Conservation (phyloP, 2,329 filamentous ascomycete genomes). For the Arthrocladium fulminans region DNA sequence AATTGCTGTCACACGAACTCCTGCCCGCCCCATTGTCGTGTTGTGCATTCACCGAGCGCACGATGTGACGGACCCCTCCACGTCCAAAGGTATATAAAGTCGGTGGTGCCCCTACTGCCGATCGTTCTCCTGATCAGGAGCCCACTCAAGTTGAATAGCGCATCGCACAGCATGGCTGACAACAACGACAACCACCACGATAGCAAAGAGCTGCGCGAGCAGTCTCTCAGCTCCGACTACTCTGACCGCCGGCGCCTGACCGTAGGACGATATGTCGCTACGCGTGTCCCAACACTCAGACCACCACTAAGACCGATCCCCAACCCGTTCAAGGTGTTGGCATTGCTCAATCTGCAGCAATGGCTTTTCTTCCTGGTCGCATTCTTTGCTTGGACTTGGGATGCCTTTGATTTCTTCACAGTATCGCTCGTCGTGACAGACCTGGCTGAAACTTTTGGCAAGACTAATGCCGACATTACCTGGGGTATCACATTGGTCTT, state of each 20-base stretch:
- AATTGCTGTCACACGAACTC: background rate
- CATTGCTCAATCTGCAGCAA: constrained; percentile 22
- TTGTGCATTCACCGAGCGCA: background rate
- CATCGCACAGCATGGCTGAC: constrained; percentile 1
- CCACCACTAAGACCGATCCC: constrained; percentile 30
- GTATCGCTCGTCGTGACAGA: constrained; percentile 49
- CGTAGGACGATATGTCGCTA: constrained; percentile 42
- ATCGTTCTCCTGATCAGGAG: background rate
- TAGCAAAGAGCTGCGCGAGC: constrained; percentile 8
- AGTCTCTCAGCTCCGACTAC: constrained; percentile 5
- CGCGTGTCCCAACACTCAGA: constrained; percentile 45
- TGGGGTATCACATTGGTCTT: constrained; percentile 51
- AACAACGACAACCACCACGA: background rate
- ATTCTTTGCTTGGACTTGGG: constrained; percentile 31
- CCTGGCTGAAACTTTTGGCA: constrained; percentile 46
- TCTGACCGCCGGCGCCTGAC: constrained; percentile 26
- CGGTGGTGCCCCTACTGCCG: background rate
- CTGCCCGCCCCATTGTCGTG: background rate
- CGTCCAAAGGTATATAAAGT: background rate
- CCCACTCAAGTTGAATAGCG: background rate
- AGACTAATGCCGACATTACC: constrained; percentile 50
- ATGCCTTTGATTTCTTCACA: constrained; percentile 55
- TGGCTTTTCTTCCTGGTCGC: constrained; percentile 25
- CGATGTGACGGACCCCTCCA: background rate
- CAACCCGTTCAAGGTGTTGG: constrained; percentile 20